These are phyloP conservation scores for Remersonia thermophila DNA, from an alignment of 2,329 filamentous ascomycete species.

Conservation along the genomic window DNA sequence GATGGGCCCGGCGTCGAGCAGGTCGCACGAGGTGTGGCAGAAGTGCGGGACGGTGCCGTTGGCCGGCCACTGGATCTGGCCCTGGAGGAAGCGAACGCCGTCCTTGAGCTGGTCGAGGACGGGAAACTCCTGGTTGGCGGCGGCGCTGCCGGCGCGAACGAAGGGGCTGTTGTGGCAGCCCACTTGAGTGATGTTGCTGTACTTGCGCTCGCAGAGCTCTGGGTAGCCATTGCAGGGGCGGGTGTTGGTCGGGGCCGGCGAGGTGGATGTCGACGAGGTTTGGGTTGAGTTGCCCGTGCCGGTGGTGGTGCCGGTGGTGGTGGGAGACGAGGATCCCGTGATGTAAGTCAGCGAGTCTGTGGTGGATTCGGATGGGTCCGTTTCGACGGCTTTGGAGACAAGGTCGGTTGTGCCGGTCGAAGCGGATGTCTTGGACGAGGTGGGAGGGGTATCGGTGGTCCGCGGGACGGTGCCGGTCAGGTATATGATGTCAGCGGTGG, in stretches of 20 bases:
- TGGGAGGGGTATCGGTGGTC: conserved; percentile 25
- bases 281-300: conserved; percentile 22
- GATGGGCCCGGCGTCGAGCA: conserved; percentile 71
- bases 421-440: conserved; percentile 32
- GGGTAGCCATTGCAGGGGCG: conserved; percentile 68
- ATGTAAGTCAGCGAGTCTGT: conserved; percentile 21
- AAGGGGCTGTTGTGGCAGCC: conserved; percentile 77
- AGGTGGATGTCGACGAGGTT: conserved; percentile 24
- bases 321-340: conserved; percentile 22
- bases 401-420: conserved; percentile 20
- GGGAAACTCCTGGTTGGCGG: conserved; percentile 58
- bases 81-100: conserved; percentile 54
- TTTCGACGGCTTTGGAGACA: conserved; percentile 21
- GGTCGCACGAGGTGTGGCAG: conserved; percentile 73
- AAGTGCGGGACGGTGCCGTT: conserved; percentile 50
- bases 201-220: conserved; percentile 64
- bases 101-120: conserved; percentile 67
- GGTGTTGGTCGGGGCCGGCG: conserved; percentile 49
- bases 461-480: conserved; percentile 22
- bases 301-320: conserved; percentile 35
- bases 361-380: conserved; percentile 18
- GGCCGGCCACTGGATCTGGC: conserved; percentile 46
- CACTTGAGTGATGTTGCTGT: conserved; percentile 71
- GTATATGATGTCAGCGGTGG: conserved; percentile 27
- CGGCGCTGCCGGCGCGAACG: conserved; percentile 54